Conservation (phyloP, 805 yeast genomes). For the Jamesozyma gamospora region DNA sequence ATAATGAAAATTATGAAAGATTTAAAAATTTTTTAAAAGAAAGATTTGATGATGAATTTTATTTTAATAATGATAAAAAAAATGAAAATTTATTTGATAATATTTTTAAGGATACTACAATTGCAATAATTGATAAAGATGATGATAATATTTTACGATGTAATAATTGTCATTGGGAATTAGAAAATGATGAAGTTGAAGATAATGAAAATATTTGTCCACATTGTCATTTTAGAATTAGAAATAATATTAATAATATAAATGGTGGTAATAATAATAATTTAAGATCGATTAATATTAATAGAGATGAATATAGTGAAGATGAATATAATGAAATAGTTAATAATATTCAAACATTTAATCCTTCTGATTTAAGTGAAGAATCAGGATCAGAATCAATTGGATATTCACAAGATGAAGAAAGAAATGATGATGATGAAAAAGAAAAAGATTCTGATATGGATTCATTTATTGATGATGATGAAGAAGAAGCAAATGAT, state of each 20-base stretch:
- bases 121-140: constrained; percentile 48
- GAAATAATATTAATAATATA: constrained; percentile 14
- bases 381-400: constrained; percentile 1
- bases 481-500: constrained; percentile 5
- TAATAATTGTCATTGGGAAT: constrained; percentile 73
- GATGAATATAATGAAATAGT: constrained; percentile 14
- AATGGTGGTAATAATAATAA: neutral
- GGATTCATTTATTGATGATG: constrained; percentile 15
- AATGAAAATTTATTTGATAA: constrained; percentile 37
- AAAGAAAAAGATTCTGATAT: constrained; percentile 13
- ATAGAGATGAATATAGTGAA: constrained; percentile 20
- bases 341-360: constrained; percentile 4
- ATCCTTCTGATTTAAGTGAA: constrained; percentile 7
- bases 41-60: constrained; percentile 12
- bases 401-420: constrained; percentile 8
- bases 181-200: constrained; percentile 25
- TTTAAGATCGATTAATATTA: neutral
- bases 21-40: constrained; percentile 8
- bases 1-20: constrained; percentile 11
- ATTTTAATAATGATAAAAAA: constrained; percentile 15
- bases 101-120: constrained; percentile 38
- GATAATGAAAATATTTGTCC: constrained; percentile 49
- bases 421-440: constrained; percentile 6
- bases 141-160: constrained; percentile 70
- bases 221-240: constrained; percentile 53